Evolutionary conservation across 768 basidiomycete species (phyloP).

Genomic region (Boletus insuetus): DNA sequence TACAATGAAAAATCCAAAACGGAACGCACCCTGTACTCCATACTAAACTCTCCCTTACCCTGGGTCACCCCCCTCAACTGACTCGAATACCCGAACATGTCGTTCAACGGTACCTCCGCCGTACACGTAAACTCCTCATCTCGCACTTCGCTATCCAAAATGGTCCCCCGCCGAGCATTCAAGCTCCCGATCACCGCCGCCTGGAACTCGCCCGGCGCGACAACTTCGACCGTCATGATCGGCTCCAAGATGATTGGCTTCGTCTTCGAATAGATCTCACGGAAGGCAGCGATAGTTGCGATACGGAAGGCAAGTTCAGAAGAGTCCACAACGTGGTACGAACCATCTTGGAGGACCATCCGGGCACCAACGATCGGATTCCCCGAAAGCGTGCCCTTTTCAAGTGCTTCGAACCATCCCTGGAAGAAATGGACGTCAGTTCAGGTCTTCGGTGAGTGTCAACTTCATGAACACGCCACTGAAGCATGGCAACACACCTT

Average conservation of each 20-base stretch:
- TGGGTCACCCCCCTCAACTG: conserved; percentile 92
- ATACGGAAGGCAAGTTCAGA: conserved; percentile 94
- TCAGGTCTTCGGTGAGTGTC: neutral
- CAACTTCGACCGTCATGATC: conserved; percentile 98
- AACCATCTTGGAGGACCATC: conserved; percentile 88
- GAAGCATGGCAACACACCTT: conserved; percentile 52
- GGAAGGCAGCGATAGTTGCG: conserved; percentile 88
- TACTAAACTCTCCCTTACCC: conserved; percentile 90
- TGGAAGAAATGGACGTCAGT: conserved; percentile 28
- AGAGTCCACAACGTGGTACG: conserved; percentile 91
- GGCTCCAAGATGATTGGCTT: conserved; percentile 87
- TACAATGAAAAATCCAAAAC: neutral
- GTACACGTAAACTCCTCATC: conserved; percentile 94
- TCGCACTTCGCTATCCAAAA: conserved; percentile 92
- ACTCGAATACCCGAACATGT: conserved; percentile 98
- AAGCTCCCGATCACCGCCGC: conserved; percentile 91
- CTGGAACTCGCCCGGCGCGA: conserved; percentile 96
- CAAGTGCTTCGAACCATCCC: conserved; percentile 94
- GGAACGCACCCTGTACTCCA: conserved; percentile 68
- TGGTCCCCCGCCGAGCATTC: conserved; percentile 89
- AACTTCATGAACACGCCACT: neutral
- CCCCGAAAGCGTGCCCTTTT: conserved; percentile 87
- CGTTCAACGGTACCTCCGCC: conserved; percentile 92
- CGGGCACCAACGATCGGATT: conserved; percentile 84
- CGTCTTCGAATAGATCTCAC: conserved; percentile 79